Evolutionary conservation across 108 stramenopile species (phyloP), one percentile per base, ranked within the genome.

Genomic region (Seminavis robusta): DNA sequence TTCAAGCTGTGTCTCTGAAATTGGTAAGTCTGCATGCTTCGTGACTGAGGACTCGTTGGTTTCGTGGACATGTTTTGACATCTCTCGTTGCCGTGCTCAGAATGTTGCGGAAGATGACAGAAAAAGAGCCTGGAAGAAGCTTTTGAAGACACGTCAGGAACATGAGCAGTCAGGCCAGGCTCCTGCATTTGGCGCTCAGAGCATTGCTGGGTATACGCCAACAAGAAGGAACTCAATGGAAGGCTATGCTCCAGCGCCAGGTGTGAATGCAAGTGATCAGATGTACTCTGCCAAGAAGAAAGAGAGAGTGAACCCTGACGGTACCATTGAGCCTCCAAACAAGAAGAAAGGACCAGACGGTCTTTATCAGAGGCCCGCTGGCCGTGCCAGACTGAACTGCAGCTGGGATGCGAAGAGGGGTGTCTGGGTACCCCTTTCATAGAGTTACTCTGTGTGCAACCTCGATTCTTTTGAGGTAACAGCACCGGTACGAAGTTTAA

Each of bases 401-500:
- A 80, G 83, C 27, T 90, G 89, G 89, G 89, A 90, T 61, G 73
- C 81, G 21, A 51, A 83, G 9, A 67, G 73, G 25, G 89, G 89
- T 10, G 65, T 83, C 23, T 90, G 88, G 88, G 75, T 75, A 26
- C 87, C 87, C n/a, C n/a, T n/a, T n/a, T n/a, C n/a, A n/a, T n/a
- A n/a, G n/a, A n/a, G n/a, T n/a, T n/a, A n/a, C n/a, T n/a, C n/a
- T n/a, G n/a, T n/a, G n/a, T n/a, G n/a, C n/a, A n/a, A n/a, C n/a
- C n/a, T n/a, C n/a, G n/a, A n/a, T n/a, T n/a, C n/a, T n/a, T n/a
- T n/a, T n/a, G n/a, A n/a, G n/a, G n/a, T n/a, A n/a, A n/a, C n/a
- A n/a, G n/a, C n/a, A n/a, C n/a, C n/a, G n/a, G n/a, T n/a, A n/a
- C n/a, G n/a, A n/a, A n/a, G n/a, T n/a, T n/a, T n/a, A n/a, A n/a